phyloP scores from a whole-genome alignment of 2,329 filamentous ascomycete species.

The Colletotrichum acutatum region DNA sequence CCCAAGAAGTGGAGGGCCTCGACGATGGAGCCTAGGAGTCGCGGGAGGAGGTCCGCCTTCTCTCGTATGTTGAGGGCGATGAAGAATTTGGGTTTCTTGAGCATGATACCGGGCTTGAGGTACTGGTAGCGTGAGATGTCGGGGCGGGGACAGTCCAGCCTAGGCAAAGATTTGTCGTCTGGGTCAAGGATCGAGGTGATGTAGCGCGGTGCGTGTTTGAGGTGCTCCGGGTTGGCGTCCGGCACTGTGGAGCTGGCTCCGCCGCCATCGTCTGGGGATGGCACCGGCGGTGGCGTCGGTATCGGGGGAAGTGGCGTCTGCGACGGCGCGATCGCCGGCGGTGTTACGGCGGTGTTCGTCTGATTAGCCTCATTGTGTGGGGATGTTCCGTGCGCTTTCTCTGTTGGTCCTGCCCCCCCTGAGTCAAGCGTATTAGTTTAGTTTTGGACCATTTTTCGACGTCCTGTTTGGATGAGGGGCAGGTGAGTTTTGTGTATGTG shows the following conservation, averaged over 20 bases:
- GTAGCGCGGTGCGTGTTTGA: constrained; percentile 36
- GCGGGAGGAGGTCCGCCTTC: constrained; percentile 56
- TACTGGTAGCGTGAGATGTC: constrained; percentile 38
- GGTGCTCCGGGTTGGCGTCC: constrained; percentile 16
- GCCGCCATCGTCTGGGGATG: background rate
- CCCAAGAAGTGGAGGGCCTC: constrained; percentile 62
- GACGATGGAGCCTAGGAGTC: constrained; percentile 62
- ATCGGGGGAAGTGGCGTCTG: background rate
- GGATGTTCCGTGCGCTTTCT: background rate
- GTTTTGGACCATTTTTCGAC: background rate
- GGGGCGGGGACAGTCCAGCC: constrained; percentile 43
- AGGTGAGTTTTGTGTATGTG: background rate
- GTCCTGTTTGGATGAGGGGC: background rate
- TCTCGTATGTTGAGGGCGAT: constrained; percentile 65
- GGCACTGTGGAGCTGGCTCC: background rate
- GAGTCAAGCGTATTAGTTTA: background rate
- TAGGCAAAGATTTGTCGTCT: constrained; percentile 36
- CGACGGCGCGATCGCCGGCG: background rate
- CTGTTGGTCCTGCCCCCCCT: background rate
- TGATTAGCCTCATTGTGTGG: constrained; percentile 2
- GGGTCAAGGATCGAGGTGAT: constrained; percentile 44
- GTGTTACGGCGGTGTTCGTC: background rate
- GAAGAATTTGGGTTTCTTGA: constrained; percentile 50
- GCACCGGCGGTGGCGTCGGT: background rate
- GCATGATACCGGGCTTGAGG: constrained; percentile 27